phyloP scores from a whole-genome alignment of 2,329 filamentous ascomycete genomes.

The Blumeria graminis region DNA sequence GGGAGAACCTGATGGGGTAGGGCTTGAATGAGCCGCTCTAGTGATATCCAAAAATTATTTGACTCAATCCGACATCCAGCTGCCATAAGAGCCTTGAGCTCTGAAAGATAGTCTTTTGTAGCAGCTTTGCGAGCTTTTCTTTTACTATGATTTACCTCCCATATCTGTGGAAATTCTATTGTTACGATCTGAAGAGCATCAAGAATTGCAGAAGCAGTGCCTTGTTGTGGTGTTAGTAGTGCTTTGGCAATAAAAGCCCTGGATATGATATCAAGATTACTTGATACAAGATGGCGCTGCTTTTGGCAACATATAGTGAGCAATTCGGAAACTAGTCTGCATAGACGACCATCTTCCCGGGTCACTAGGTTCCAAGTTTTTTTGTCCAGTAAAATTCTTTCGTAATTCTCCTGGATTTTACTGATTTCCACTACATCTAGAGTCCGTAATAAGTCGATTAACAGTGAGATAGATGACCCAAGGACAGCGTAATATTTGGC shows the following conservation, averaged over 20 bases:
- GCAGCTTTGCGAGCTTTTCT: conserved; percentile 21
- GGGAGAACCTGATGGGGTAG: conserved; percentile 33
- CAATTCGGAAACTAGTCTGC: conserved; percentile 27
- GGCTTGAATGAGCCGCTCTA: conserved; percentile 33
- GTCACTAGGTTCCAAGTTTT: conserved; percentile 41
- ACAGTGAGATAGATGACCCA: conserved; percentile 28
- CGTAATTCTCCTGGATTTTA: conserved; percentile 36
- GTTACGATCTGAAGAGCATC: conserved; percentile 44
- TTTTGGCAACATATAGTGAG: conserved; percentile 24
- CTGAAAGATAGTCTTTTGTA: conserved; percentile 18
- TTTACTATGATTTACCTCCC: conserved; percentile 36
- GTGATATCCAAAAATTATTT: conserved; percentile 45
- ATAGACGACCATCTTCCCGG: conserved; percentile 29
- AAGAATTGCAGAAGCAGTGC: conserved; percentile 50
- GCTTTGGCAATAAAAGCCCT: conserved; percentile 46
- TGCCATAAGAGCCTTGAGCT: conserved; percentile 49
- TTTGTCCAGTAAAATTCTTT: conserved; percentile 37
- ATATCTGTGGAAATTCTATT: conserved; percentile 37
- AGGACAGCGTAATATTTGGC: conserved; percentile 64
- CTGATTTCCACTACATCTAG: conserved; percentile 27
- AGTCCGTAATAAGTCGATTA: conserved; percentile 26
- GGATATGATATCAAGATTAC: conserved; percentile 25
- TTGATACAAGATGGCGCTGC: conserved; percentile 22
- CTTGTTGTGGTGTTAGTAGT: conserved; percentile 44
- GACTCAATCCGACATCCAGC: conserved; percentile 65